Evolutionary conservation across 2,329 filamentous ascomycete species (phyloP).

Genomic region (Aspergillus cejpii): DNA sequence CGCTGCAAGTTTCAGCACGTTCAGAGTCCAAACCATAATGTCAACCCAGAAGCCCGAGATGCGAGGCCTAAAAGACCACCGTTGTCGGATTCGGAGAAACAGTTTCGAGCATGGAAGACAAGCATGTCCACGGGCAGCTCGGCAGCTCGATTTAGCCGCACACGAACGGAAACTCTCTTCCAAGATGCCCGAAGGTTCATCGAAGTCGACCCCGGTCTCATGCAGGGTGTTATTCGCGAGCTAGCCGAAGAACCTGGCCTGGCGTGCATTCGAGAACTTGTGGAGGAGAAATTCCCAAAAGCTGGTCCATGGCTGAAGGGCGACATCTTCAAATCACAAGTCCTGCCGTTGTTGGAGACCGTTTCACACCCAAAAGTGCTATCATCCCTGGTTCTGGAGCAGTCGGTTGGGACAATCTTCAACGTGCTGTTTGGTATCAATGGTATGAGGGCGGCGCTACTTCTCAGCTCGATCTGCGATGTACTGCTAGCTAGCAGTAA

Average conservation of each 20-base stretch:
- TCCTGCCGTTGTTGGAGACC: slow-evolving; percentile 39
- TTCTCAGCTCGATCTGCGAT: slow-evolving; percentile 30
- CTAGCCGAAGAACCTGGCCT: slow-evolving; percentile 29
- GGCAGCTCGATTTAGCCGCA: slow-evolving; percentile 4
- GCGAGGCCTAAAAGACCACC: not conserved
- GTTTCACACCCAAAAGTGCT: slow-evolving; percentile 40
- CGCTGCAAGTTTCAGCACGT: slow-evolving; percentile 13
- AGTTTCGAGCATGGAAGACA: slow-evolving; percentile 6
- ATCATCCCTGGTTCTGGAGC: slow-evolving; percentile 39
- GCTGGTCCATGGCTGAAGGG: slow-evolving; percentile 12
- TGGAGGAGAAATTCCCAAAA: slow-evolving; percentile 16
- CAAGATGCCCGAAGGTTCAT: slow-evolving; percentile 21
- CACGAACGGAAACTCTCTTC: slow-evolving; percentile 17
- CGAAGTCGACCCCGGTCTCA: slow-evolving; percentile 14
- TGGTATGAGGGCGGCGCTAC: slow-evolving; percentile 31
- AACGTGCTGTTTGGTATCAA: slow-evolving; percentile 41
- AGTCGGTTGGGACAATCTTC: slow-evolving; percentile 40
- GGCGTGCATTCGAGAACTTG: slow-evolving; percentile 23
- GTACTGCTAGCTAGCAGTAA: slow-evolving; percentile 11
- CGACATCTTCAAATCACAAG: slow-evolving; percentile 18
- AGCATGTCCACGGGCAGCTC: not conserved
- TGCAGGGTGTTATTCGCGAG: slow-evolving; percentile 26
- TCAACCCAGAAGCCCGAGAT: not conserved
- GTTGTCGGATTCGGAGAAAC: slow-evolving; percentile 1
- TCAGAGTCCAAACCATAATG: not conserved